Percentiles rank a stretch among this genome's conserved stretches.
These are phyloP conservation scores for Cladophialophora carrionii DNA, from an alignment of 2,329 filamentous ascomycete species.

Conservation along the genomic window DNA sequence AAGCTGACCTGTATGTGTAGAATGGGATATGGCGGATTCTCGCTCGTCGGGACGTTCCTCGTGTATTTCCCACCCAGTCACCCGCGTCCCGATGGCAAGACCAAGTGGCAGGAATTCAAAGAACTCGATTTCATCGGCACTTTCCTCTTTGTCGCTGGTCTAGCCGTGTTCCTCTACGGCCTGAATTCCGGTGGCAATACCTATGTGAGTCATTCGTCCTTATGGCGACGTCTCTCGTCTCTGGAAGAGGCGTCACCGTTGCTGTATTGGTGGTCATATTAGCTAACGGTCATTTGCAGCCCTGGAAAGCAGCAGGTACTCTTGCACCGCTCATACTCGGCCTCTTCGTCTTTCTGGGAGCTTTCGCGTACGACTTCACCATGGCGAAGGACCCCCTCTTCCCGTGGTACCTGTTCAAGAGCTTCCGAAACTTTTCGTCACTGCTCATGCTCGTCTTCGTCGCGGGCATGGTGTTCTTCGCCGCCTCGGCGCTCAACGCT, in stretches of 20 bases:
- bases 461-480: constrained; percentile 32
- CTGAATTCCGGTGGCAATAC: constrained; percentile 37
- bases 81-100: constrained; percentile 52
- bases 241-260: not conserved
- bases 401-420: constrained; percentile 43
- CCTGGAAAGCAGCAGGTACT: constrained; percentile 47
- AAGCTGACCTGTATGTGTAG: not conserved
- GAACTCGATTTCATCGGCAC: constrained; percentile 59
- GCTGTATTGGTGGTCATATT: not conserved
- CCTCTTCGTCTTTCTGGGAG: constrained; percentile 44
- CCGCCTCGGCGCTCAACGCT: constrained; percentile 30
- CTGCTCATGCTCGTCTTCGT: constrained; percentile 33
- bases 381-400: constrained; percentile 52
- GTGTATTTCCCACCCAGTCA: constrained; percentile 56
- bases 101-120: constrained; percentile 47
- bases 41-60: constrained; percentile 52
- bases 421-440: constrained; percentile 29
- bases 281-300: constrained; percentile 2
- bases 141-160: constrained; percentile 54
- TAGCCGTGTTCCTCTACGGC: constrained; percentile 58
- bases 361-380: constrained; percentile 46
- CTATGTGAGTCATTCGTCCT: constrained; percentile 29
- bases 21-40: constrained; percentile 58
- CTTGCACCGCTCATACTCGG: constrained; percentile 51
- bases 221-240: not conserved